Evolutionary conservation across 2,329 filamentous ascomycete genomes (phyloP), one percentile per base, ranked within the genome.

Genomic region (Lomentospora prolificans): DNA sequence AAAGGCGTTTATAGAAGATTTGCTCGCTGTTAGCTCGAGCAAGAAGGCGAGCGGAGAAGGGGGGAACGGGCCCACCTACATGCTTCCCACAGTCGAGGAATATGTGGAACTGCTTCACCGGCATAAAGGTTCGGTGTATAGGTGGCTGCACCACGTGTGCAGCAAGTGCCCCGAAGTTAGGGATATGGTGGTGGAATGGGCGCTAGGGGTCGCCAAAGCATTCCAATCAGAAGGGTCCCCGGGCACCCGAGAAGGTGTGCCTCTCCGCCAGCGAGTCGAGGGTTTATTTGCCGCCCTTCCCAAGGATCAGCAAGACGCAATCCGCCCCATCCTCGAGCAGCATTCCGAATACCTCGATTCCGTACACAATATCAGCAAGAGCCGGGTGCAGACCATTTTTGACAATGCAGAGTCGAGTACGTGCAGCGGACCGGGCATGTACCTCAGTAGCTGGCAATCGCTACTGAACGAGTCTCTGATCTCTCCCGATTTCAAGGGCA

Each of bases 361-460:
- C 0, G 72, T 89, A 1, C 24, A 41, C 3, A 9, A 14, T 3
- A 31, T 33, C 22, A 54, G 51, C 6, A 17, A 12, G 17, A 8
- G 19, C 10, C 22, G 50, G 14, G 17, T 33, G 3, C 17, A 74
- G 79, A 55, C 64, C 1, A 59, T 63, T 3, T 62, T 64, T 50
- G 56, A 55, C 31, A 60, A 53, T 44, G 59, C 61, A 41, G 59
- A 57, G 17, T 61, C 62, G 27, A 57, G 59, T 2, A 51, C 30
- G 12, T 30, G 17, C 53, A 71, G 33, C 77, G 87, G 86, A 0
- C 87, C 88, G 0, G 88, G 88, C 1, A 80, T 86, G 50, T 91
- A 87, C 64, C 77, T 90, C 24, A 76, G 80, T 1, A 78, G 82
- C 52, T 91, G 88, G 87, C 85, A 90, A 65, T 73, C 79, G 1